Evolutionary conservation across 225 moss, liverwort and hornwort species (phyloP).

Genomic region (Marchantia polymorpha): DNA sequence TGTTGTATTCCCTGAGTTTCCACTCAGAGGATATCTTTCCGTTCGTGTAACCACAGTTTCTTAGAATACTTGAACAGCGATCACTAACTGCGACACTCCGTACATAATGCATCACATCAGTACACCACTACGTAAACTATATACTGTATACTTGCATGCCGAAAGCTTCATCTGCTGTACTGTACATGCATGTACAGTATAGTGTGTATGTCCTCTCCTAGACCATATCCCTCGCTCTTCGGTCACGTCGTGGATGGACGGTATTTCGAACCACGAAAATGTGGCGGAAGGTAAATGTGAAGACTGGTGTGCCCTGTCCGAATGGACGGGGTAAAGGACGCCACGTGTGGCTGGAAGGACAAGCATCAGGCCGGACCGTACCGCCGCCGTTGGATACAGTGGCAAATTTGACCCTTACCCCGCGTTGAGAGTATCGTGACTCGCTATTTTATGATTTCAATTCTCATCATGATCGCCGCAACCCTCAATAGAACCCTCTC

Average conservation of each 20-base stretch:
- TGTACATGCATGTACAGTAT: too few species aligned
- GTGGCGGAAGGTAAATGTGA: background rate
- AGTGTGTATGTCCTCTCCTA: background rate
- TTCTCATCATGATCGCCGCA: background rate
- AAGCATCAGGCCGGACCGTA: background rate
- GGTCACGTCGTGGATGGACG: background rate
- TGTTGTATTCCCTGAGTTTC: too few species aligned
- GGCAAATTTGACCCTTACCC: background rate
- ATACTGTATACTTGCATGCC: too few species aligned
- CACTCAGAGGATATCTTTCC: too few species aligned
- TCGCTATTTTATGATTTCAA: background rate
- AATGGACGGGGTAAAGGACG: too few species aligned
- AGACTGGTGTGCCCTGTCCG: background rate
- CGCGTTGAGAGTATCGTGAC: background rate
- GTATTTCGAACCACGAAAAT: background rate
- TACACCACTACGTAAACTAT: too few species aligned
- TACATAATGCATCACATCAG: too few species aligned
- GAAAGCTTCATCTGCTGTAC: too few species aligned
- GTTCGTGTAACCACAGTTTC: too few species aligned
- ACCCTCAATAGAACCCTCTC: background rate
- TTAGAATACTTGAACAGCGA: too few species aligned
- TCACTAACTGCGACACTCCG: too few species aligned
- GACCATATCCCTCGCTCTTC: background rate
- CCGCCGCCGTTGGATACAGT: conserved; percentile 2
- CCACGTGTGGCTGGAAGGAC: background rate